These are phyloP conservation scores for Chloris gayana DNA, from an alignment of 176 grass and related monocot genomes.

Conservation along the genomic window DNA sequence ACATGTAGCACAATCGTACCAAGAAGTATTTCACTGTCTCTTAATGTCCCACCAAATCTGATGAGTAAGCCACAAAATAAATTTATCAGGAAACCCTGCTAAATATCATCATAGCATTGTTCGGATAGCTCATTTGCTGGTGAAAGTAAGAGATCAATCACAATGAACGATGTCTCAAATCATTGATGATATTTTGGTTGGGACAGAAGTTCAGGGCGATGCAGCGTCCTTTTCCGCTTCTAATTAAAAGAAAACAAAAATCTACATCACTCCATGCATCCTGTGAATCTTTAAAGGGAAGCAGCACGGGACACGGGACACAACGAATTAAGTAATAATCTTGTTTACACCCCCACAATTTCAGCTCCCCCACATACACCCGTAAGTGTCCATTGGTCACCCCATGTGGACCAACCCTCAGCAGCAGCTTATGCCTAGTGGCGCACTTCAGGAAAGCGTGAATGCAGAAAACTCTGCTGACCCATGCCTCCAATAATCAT, in stretches of 20 bases:
- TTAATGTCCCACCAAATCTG: not conserved
- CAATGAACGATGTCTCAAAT: slow-evolving; percentile 17
- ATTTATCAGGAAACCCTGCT: not conserved
- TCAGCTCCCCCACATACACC: slow-evolving; percentile 28
- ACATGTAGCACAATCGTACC: not conserved
- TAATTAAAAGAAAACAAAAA: slow-evolving; percentile 12
- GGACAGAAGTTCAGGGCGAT: slow-evolving; percentile 5
- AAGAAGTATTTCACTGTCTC: not conserved
- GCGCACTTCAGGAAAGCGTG: slow-evolving; percentile 3
- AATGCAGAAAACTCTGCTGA: slow-evolving; percentile 16
- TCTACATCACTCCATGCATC: slow-evolving; percentile 16
- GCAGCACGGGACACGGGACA: not conserved
- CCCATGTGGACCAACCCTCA: slow-evolving; percentile 1
- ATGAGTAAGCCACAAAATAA: not conserved
- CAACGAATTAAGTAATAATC: slow-evolving; percentile 6
- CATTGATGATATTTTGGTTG: slow-evolving; percentile 16
- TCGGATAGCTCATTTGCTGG: not conserved
- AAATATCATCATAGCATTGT: not conserved
- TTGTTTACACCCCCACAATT: slow-evolving; percentile 4
- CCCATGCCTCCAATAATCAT: slow-evolving; percentile 30
- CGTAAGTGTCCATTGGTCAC: not conserved
- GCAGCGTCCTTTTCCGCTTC: slow-evolving; percentile 5
- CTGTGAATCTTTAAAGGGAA: slow-evolving; percentile 11
- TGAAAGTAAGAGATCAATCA: not conserved
- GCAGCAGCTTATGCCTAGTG: slow-evolving; percentile 35